Percentiles rank a stretch among this genome's conserved stretches.
Evolutionary conservation across 495 filamentous ascomycete genomes (phyloP).

Genomic region (Daldinia concentrica): DNA sequence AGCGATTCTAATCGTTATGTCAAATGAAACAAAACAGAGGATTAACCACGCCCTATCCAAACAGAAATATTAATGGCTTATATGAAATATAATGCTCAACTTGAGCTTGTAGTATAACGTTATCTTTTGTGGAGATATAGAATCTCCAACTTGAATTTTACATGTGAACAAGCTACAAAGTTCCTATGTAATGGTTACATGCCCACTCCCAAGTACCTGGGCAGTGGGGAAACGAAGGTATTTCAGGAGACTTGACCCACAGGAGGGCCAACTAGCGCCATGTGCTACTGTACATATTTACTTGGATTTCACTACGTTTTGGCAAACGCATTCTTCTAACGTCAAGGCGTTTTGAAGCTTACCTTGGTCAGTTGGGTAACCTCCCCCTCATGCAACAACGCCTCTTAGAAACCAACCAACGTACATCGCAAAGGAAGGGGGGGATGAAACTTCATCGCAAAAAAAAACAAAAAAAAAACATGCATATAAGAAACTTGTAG

Average conservation of each 20-base stretch:
- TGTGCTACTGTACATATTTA: neutral
- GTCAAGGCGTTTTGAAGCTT: neutral
- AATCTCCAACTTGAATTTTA: neutral
- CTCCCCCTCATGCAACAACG: neutral
- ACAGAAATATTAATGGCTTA: neutral
- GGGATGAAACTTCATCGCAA: neutral
- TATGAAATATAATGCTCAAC: neutral
- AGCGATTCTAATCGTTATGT: neutral
- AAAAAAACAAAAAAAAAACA: slow-evolving; percentile 5
- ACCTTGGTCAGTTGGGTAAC: neutral
- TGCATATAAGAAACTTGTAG: neutral
- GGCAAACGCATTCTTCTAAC: neutral
- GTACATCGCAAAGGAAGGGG: neutral
- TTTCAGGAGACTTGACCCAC: slow-evolving; percentile 5
- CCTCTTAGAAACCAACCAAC: neutral
- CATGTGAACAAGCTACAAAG: neutral
- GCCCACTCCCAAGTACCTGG: neutral
- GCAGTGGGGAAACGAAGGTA: neutral
- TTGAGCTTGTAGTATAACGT: neutral
- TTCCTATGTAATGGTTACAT: neutral
- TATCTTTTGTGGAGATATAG: neutral
- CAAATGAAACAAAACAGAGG: neutral
- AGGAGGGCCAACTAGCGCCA: neutral
- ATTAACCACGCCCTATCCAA: neutral
- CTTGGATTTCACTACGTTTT: neutral